Base-by-base conservation (phyloP, 805 yeast species). In the Metschnikowia gelsemii region DNA sequence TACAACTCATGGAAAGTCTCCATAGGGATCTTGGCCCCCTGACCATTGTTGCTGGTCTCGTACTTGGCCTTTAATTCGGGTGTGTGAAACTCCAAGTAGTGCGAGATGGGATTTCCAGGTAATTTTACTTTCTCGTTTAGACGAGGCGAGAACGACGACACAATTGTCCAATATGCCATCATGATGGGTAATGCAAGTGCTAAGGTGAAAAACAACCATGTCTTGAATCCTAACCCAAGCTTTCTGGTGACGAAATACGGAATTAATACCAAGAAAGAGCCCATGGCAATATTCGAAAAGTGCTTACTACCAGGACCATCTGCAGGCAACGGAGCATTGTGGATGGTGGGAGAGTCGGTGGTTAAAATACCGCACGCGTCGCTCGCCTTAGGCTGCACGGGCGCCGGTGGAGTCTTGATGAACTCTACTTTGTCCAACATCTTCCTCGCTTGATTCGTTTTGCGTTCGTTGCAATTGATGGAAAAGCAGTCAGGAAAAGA, bases 1-100 rank as follows among this genome's bases (percentile, higher is more conserved):
- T 79, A 89, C 54, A 86, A 75, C 67, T 88, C 93, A 59, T 84
- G 90, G 82, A 89, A 88, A 12, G 95, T 86, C 67, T 87, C 96
- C 80, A 85, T 83, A 55, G 96, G 96, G 57, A 88, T 85, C 70
- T 89, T 88, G 58, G 73, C 70, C 46, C 75, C 75, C 54, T 70
- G 60, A 47, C 95, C 96, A 36, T 68, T 66, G 58, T 70, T 70
- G 48, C 69, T 60, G 31, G 62, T 58, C 50, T 61, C 59, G 70
- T 87, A 87, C 66, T 83, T 82, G 32, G 71, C 69, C 54, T 79
- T 79, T 47, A 84, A 72, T 52, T 73, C 85, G 2, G 76, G 79
- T 51, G 84, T 84, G 64, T 87, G 91, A 76, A 83, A 88, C 54
- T 84, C 87, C 54, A 88, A 70, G 65, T 89, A 88, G 64, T 79